Evolutionary conservation across 2,329 filamentous ascomycete species (phyloP), one percentile per base, ranked within the genome.

Genomic region (Penicillium frequentans): DNA sequence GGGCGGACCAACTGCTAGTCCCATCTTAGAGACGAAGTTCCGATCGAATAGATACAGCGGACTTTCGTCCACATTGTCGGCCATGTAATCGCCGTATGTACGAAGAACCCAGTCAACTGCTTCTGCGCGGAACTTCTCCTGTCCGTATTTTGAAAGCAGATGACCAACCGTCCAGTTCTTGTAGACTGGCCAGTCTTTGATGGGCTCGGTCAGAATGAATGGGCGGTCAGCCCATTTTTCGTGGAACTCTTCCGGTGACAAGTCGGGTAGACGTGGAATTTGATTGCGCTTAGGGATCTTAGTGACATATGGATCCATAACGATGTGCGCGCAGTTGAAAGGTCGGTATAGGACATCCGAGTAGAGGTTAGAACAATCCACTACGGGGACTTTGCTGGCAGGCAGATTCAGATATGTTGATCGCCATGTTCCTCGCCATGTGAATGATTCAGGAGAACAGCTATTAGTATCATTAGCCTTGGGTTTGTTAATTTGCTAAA

Each of bases 41-140:
- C 89, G 85, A 72, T 98, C 95, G 72, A 98, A 98, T 31, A 98
- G 84, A 71, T 98, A 98, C 1, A 98, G 76, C 0, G 93, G 93
- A 60, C 90, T 93, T 75, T 98, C 95, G 63, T 98, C 93, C 19
- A 77, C 77, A 70, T 85, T 93, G 70, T 89, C 83, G 43, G 81
- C 79, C 88, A 97, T 91, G 74, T 98, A 99, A 45, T 86, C 80
- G 60, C 87, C 79, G 72, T 98, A 98, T 0, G 85, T 90, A n/a
- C 82, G 79, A 60, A 96, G 84, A 0, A 87, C 85, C 93, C 93
- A 98, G 75, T 97, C 91, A 5, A 98, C 93, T 0, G 92, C 90
- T 80, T 98, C 95, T 10, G 93, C 93, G 42, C 91, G 86, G 74
- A 98, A 97, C 50, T 84, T 81, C 3, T 88, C 82, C 49, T 87